Percentiles rank a stretch among this genome's conserved stretches.
These are phyloP conservation scores for Pseudozyma sp. DNA, from an alignment of 1,284 basidiomycete genomes.

Conservation along the genomic window DNA sequence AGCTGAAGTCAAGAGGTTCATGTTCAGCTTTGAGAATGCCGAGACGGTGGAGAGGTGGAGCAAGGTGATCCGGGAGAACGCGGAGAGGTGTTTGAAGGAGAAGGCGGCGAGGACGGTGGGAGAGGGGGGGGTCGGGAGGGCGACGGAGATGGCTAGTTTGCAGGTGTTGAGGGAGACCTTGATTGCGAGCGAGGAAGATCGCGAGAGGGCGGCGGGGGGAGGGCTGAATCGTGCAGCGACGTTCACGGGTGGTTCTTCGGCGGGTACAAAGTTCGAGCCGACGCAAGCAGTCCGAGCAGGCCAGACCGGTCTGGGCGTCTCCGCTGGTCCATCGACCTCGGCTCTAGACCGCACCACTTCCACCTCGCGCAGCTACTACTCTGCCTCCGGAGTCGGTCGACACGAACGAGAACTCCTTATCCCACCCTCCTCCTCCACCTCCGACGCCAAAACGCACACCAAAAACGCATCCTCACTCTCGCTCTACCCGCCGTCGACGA, in stretches of 20 bases:
- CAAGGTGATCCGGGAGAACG: conserved; percentile 8
- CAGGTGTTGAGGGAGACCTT: conserved; percentile 57
- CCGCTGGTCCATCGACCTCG: background rate
- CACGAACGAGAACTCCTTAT: conserved; percentile 39
- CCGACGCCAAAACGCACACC: conserved; percentile 7
- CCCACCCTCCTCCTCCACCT: conserved; percentile 1
- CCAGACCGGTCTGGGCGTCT: background rate
- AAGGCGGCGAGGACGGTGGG: conserved; percentile 5
- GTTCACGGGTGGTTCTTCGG: background rate
- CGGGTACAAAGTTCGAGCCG: background rate
- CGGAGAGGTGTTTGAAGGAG: conserved; percentile 13
- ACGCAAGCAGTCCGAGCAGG: conserved; percentile 1
- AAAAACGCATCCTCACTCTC: conserved; percentile 30
- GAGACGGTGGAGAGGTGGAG: conserved; percentile 29
- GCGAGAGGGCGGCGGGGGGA: background rate
- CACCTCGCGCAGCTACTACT: conserved; percentile 54
- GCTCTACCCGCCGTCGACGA: conserved; percentile 14
- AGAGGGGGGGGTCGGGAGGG: conserved; percentile 5
- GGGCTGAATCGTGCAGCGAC: conserved; percentile 23
- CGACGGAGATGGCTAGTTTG: conserved; percentile 33
- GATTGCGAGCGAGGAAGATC: conserved; percentile 10
- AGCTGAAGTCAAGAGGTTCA: conserved; percentile 36
- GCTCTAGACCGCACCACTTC: conserved; percentile 44
- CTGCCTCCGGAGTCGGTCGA: conserved; percentile 19
- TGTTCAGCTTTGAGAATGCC: conserved; percentile 56